Evolutionary conservation across 2,329 filamentous ascomycete genomes (phyloP), one percentile per base, ranked within the genome.

Genomic region (Rosellinia necatrix): DNA sequence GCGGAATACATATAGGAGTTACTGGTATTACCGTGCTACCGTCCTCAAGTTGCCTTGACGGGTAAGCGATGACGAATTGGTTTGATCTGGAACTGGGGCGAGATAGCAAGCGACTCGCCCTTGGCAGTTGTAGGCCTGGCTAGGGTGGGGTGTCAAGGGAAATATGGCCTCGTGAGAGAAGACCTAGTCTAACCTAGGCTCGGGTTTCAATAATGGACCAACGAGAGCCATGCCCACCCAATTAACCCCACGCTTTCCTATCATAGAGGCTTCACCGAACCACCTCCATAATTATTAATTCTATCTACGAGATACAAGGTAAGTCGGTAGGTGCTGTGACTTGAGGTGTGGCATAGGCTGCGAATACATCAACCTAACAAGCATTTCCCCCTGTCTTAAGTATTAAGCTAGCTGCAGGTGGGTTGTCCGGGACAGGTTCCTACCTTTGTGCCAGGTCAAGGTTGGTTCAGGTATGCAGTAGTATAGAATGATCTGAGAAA

Each of bases 181-280:
- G 41, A 37, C 57, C 58, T 37, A 32, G 37, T 53, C 27, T n/a
- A n/a, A n/a, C n/a, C n/a, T n/a, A n/a, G n/a, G n/a, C n/a, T n/a
- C n/a, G n/a, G 49, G 52, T 56, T 58, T 58, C 55, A 55, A 34
- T 30, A n/a, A 49, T 41, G 42, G 38, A 48, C 60, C 60, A 63
- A 63, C 58, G 49, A 55, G 46, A 63, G 37, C 38, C 6, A 27
- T 53, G 58, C 60, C 58, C 60, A 52, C 60, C 57, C 60, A 51
- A 32, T 38, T 46, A 51, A 61, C 54, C 60, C 58, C 55, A 57
- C 54, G 60, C 48, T 58, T 49, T 38, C 44, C 49, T 54, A 47
- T 51, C 49, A 29, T 24, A 42, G 30, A 41, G 29, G 25, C 41
- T 49, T 46, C 40, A 55, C 41, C n/a, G 46, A 27, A 34, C 43